phyloP scores from a whole-genome alignment of 495 filamentous ascomycete species.

The Hyaloscypha bicolor region DNA sequence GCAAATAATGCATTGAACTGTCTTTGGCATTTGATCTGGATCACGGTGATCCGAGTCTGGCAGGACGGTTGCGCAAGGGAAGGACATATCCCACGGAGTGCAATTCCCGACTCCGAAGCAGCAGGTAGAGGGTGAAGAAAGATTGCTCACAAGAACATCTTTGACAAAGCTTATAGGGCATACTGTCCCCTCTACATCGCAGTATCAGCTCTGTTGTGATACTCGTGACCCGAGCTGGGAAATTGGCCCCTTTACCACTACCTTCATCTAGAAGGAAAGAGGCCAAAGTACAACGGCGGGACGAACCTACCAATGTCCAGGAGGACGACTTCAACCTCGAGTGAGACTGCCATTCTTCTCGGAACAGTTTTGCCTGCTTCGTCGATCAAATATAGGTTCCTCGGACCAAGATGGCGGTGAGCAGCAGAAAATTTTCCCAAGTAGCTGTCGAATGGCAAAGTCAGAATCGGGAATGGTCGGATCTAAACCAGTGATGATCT shows the following conservation, averaged over 20 bases:
- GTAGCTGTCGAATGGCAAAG: slow-evolving; percentile 25
- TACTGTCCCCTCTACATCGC: slow-evolving; percentile 64
- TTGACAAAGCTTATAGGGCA: slow-evolving; percentile 75
- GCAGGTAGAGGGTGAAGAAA: slow-evolving; percentile 2
- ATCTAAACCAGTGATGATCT: slow-evolving; percentile 22
- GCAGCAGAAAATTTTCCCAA: slow-evolving; percentile 19
- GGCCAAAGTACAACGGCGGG: neutral
- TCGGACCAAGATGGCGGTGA: slow-evolving; percentile 32
- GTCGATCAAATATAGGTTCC: slow-evolving; percentile 10
- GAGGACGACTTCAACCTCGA: slow-evolving; percentile 30
- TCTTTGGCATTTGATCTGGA: slow-evolving; percentile 1
- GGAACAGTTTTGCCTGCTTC: neutral
- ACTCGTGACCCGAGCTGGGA: slow-evolving; percentile 17
- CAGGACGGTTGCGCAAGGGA: neutral
- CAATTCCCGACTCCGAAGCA: neutral
- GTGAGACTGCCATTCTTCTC: neutral
- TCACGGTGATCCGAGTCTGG: slow-evolving; percentile 8
- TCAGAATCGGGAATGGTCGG: slow-evolving; percentile 27
- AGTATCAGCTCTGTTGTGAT: slow-evolving; percentile 12
- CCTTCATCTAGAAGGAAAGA: neutral
- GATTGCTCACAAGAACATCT: slow-evolving; percentile 62
- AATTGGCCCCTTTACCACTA: neutral
- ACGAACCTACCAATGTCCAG: slow-evolving; percentile 42
- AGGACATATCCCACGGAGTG: neutral
- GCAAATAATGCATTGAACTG: neutral